Evolutionary conservation across 768 basidiomycete genomes (phyloP).

Genomic region (Mycena kentingensis): DNA sequence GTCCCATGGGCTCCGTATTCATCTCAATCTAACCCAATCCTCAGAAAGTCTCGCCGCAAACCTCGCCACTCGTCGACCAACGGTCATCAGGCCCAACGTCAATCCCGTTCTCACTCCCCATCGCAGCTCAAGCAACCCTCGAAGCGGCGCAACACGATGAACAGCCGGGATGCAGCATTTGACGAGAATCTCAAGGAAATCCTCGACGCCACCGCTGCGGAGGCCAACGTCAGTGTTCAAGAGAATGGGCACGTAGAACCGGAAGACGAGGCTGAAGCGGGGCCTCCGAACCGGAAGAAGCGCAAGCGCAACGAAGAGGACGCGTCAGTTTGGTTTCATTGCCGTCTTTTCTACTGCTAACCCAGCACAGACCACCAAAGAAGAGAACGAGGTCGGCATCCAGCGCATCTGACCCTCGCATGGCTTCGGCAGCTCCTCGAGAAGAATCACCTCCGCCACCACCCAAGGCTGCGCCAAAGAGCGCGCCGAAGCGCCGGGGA

Average conservation of each 20-base stretch:
- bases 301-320: conserved; percentile 79
- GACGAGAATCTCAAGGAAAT: conserved; percentile 84
- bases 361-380: conserved; percentile 45
- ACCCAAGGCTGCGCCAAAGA: conserved; percentile 34
- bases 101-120: conserved; percentile 78
- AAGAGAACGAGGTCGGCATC: conserved; percentile 82
- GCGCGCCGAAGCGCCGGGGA: conserved; percentile 33
- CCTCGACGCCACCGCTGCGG: conserved; percentile 72
- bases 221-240: conserved; percentile 57
- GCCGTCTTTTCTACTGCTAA: conserved; percentile 12
- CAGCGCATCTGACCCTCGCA: conserved; percentile 60
- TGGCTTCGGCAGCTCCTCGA: conserved; percentile 39
- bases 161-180: conserved; percentile 91
- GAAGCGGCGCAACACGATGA: conserved; percentile 96
- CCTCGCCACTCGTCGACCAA: conserved; percentile 65
- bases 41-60: conserved; percentile 64
- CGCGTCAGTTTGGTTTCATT: conserved; percentile 45
- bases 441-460: conserved; percentile 44
- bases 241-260: conserved; percentile 40
- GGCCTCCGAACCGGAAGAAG: conserved; percentile 55
- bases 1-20: conserved; percentile 32
- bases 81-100: conserved; percentile 61
- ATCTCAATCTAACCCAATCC: conserved; percentile 21
- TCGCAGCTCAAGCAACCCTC: conserved; percentile 60
- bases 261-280: conserved; percentile 51